Percentiles rank a stretch among this genome's conserved stretches.
phyloP scores from a whole-genome alignment of 2,329 filamentous ascomycete species.

The Salinomyces thailandicus region DNA sequence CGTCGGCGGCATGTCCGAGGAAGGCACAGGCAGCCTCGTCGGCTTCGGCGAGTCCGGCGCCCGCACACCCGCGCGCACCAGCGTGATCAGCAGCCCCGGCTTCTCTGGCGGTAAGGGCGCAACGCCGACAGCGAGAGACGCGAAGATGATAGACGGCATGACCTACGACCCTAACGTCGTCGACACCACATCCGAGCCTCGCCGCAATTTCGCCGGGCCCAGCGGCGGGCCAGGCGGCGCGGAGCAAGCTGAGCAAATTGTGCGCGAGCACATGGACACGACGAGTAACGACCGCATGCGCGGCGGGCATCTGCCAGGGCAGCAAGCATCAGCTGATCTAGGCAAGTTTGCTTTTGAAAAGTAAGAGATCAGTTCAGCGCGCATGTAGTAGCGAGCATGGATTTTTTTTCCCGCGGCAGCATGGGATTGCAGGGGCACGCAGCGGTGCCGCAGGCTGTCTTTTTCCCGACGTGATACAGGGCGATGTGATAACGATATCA shows the following conservation, averaged over 20 bases:
- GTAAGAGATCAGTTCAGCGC: too few relatives aligned
- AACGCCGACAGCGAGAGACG: conserved; percentile 28
- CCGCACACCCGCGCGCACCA: conserved; percentile 43
- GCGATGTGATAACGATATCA: too few relatives aligned
- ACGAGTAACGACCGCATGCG: conserved; percentile 24
- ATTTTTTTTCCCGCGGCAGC: too few relatives aligned
- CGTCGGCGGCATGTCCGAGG: conserved; percentile 74
- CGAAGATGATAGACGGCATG: conserved; percentile 37
- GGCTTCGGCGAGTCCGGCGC: conserved; percentile 81
- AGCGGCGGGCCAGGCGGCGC: conserved; percentile 28
- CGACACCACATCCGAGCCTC: conserved; percentile 28
- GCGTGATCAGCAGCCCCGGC: conserved; percentile 67
- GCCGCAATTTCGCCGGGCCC: conserved; percentile 5
- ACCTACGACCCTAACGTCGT: conserved; percentile 33
- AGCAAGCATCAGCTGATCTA: conserved; percentile 27
- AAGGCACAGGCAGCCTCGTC: conserved; percentile 72
- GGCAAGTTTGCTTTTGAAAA: conserved; percentile 53
- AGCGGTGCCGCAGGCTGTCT: too few relatives aligned
- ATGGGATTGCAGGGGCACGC: too few relatives aligned
- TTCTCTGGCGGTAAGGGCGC: conserved; percentile 19
- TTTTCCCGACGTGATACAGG: too few relatives aligned
- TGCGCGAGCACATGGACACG: conserved; percentile 49
- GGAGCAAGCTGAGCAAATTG: conserved; percentile 55
- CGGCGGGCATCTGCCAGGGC: conserved; percentile 31
- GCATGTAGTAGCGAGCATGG: too few relatives aligned